A percentile compares a stretch with the other conserved stretches of the same genome.
These are phyloP conservation scores for Thozetella sp. DNA, from an alignment of 495 filamentous ascomycete genomes.

Conservation along the genomic window DNA sequence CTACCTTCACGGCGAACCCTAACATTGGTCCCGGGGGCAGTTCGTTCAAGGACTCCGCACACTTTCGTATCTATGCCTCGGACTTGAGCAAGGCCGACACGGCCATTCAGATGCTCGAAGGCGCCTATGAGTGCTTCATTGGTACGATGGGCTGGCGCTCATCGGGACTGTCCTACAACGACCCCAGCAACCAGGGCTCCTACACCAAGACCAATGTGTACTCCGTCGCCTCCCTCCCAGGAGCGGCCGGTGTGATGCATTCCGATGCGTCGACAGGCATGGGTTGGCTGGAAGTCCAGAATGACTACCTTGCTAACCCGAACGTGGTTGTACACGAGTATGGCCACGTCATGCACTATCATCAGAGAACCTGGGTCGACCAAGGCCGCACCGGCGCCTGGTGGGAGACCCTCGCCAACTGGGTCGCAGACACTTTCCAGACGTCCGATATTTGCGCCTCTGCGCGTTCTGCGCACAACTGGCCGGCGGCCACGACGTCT, in stretches of 20 bases:
- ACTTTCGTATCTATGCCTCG: constrained; percentile 36
- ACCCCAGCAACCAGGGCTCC: constrained; percentile 27
- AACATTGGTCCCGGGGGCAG: constrained; percentile 28
- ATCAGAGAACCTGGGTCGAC: constrained; percentile 35
- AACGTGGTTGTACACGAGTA: constrained; percentile 36
- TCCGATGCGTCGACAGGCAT: constrained; percentile 23
- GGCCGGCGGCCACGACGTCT: constrained; percentile 22
- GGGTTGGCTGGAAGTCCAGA: constrained; percentile 33
- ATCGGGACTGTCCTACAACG: constrained; percentile 33
- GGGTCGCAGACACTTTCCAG: constrained; percentile 38
- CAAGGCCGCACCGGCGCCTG: constrained; percentile 37
- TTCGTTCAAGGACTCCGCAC: constrained; percentile 34
- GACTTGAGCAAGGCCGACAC: constrained; percentile 18
- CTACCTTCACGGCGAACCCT: constrained; percentile 33
- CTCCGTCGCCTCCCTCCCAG: constrained; percentile 22
- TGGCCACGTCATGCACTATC: constrained; percentile 36
- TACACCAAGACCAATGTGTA: constrained; percentile 43
- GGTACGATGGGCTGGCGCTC: constrained; percentile 33
- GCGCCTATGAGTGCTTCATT: constrained; percentile 38
- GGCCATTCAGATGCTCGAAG: constrained; percentile 30
- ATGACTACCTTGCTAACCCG: constrained; percentile 28
- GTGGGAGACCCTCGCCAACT: constrained; percentile 43
- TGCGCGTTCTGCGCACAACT: constrained; percentile 18
- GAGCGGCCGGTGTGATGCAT: constrained; percentile 33
- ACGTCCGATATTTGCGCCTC: constrained; percentile 29